A percentile compares a stretch with the other conserved stretches of the same genome.
Evolutionary conservation across 2,329 filamentous ascomycete genomes (phyloP).

Genomic region (Penicillium frequentans): DNA sequence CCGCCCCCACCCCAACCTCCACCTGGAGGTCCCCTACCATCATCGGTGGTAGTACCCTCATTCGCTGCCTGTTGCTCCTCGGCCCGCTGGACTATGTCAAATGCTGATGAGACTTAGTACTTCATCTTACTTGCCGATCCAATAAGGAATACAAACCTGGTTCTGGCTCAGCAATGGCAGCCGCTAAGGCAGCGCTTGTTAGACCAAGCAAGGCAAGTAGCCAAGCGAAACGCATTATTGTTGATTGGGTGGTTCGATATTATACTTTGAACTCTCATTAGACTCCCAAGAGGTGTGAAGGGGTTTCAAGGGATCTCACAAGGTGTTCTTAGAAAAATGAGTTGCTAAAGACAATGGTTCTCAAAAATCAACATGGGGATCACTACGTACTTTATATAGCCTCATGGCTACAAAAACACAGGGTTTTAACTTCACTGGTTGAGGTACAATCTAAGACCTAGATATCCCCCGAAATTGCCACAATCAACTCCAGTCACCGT

Average conservation of each 20-base stretch:
- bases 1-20: not conserved
- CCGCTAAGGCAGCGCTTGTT: not conserved
- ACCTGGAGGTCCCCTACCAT: not conserved
- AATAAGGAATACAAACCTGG: not conserved
- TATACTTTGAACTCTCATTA: not conserved
- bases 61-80: not conserved
- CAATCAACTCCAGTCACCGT: not conserved
- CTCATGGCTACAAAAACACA: not conserved
- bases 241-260: not conserved
- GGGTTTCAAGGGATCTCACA: not conserved
- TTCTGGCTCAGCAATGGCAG: not conserved
- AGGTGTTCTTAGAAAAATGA: not conserved
- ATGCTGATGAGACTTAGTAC: not conserved
- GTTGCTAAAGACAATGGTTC: not conserved
- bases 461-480: not conserved
- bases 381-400: not conserved
- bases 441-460: not conserved
- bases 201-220: not conserved
- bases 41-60: not conserved
- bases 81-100: not conserved
- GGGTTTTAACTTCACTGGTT: not conserved
- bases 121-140: not conserved
- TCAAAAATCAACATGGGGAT: not conserved
- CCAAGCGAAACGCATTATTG: not conserved
- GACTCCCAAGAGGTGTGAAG: not conserved